Evolutionary conservation across 2,329 filamentous ascomycete genomes (phyloP), one percentile per base, ranked within the genome.

Genomic region (Orbilia ellipsospora): DNA sequence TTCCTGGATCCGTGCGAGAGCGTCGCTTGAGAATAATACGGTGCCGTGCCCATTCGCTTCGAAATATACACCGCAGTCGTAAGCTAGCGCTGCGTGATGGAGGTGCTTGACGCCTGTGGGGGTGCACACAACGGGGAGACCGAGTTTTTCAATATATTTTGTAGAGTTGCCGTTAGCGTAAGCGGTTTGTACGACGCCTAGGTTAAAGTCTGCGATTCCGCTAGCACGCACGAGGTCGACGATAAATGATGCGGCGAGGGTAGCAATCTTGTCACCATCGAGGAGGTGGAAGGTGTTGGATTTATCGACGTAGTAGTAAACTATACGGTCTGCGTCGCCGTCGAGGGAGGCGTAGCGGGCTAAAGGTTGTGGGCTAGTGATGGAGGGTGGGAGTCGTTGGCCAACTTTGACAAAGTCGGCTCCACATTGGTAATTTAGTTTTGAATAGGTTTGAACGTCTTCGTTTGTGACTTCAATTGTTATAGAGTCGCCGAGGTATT

Each of bases 21-120:
- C 94, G 73, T 92, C 89, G 70, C 91, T 88, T 0, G 92, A 96
- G 86, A 99, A 99, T 65, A 98, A 90, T 42, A 98, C 91, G 8
- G 95, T 99, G 78, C 95, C 95, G 83, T 99, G 95, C 31, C 95
- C 95, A 82, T 99, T 99, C 78, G 95, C 95, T 85, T 99, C 95
- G 80, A 99, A 99, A 85, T 99, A 99, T 62, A 98, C 93, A 69
- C 95, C 95, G 66, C 98, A 90, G 80, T 99, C 95, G 80, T 96
- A 97, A 78, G 94, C 92, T 80, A 92, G 90, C 45, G 95, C 95
- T n/a, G 93, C 95, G 81, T 98, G 95, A 84, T 99, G 95, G 77
- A 99, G 88, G 83, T 97, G 92, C 86, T 99, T 99, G 77, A 99
- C 95, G 78, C 95, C 95, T 0, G 95, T 99, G 13, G 93, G 90